phyloP scores from a whole-genome alignment of 129 eudicot species.

The carrot (Daucus carota) region DH1_v3.0 NC_030385.2:32755001-32755500 shows the following conservation, averaged over 20 bases:
- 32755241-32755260: slow-evolving; percentile 26
- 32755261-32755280: slow-evolving; percentile 40
- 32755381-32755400: slow-evolving; percentile 37
- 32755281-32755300: slow-evolving; percentile 20
- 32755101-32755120: slow-evolving; percentile 21
- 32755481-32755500: slow-evolving; percentile 49
- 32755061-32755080: slow-evolving; percentile 43
- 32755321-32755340: slow-evolving; percentile 20
- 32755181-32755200: slow-evolving; percentile 10
- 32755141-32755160: slow-evolving; percentile 41
- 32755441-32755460: slow-evolving; percentile 33
- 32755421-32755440: slow-evolving; percentile 34
- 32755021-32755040: slow-evolving; percentile 59
- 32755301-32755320: slow-evolving; percentile 23
- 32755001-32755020: slow-evolving; percentile 65
- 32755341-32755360: slow-evolving; percentile 44
- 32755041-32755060: slow-evolving; percentile 37
- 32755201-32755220: slow-evolving; percentile 20
- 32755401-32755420: slow-evolving; percentile 34
- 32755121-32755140: slow-evolving; percentile 29
- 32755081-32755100: slow-evolving; percentile 36
- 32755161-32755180: slow-evolving; percentile 47
- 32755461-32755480: slow-evolving; percentile 24
- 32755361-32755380: slow-evolving; percentile 45
- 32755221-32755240: slow-evolving; percentile 7